A percentile compares a stretch with the other conserved stretches of the same genome.
Conservation (phyloP, 768 basidiomycete species). For the Floccularia luteovirens region DNA sequence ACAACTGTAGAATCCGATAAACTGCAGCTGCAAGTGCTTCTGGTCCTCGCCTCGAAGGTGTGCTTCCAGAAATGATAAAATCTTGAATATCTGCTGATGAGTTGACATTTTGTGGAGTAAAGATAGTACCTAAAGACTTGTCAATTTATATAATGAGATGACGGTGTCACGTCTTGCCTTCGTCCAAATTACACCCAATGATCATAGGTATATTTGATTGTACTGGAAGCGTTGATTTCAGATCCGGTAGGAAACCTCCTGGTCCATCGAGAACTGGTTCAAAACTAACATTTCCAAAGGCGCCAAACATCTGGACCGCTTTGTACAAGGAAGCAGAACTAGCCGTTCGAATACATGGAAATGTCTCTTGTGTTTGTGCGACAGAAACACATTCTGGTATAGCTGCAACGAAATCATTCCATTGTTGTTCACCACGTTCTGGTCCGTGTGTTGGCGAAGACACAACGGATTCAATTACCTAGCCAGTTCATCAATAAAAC, state of each 20-base stretch:
- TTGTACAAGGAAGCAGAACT: neutral
- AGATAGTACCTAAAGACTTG: constrained; percentile 24
- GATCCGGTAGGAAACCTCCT: constrained; percentile 28
- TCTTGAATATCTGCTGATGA: constrained; percentile 16
- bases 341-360: constrained; percentile 21
- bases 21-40: constrained; percentile 12
- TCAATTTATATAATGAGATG: neutral
- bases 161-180: no score
- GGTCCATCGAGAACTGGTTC: constrained; percentile 33
- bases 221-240: constrained; percentile 24
- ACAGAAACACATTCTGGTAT: constrained; percentile 23
- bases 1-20: constrained; percentile 23
- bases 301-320: constrained; percentile 1
- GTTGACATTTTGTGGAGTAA: constrained; percentile 17
- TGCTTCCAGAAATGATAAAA: constrained; percentile 16
- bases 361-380: constrained; percentile 19
- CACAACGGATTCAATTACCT: constrained; percentile 38
- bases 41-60: constrained; percentile 18
- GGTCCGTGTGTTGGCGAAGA: constrained; percentile 22
- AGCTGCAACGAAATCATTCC: constrained; percentile 28
- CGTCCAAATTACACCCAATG: constrained; percentile 34
- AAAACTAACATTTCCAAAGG: constrained; percentile 15
- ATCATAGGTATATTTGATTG: constrained; percentile 32
- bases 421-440: constrained; percentile 20
- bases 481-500: neutral